A percentile compares a stretch with the other conserved stretches of the same genome.
These are phyloP conservation scores for Geoglossum cookeanum DNA, from an alignment of 2,329 filamentous ascomycete genomes.

Conservation along the genomic window DNA sequence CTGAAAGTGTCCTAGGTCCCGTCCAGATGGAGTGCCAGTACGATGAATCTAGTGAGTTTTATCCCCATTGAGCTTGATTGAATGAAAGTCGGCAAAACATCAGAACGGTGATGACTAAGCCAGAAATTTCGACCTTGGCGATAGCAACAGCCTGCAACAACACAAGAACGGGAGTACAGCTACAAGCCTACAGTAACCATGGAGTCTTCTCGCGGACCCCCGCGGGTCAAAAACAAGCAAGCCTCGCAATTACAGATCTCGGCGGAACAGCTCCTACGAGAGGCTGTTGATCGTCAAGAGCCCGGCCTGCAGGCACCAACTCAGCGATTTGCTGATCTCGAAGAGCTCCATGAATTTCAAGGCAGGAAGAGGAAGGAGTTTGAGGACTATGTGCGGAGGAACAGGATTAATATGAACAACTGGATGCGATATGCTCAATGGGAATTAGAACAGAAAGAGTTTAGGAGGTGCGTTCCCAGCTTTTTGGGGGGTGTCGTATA, in stretches of 20 bases:
- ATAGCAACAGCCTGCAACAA: not conserved
- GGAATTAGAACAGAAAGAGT: slow-evolving; percentile 98
- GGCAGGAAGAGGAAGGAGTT: slow-evolving; percentile 91
- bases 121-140: too few relatives aligned
- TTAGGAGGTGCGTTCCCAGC: slow-evolving; percentile 30
- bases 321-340: slow-evolving; percentile 85
- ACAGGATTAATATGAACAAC: slow-evolving; percentile 91
- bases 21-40: too few relatives aligned
- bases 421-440: slow-evolving; percentile 96
- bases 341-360: slow-evolving; percentile 95
- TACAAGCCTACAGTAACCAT: slow-evolving; percentile 28
- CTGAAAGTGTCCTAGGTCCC: too few relatives aligned
- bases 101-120: too few relatives aligned
- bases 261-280: slow-evolving; percentile 88
- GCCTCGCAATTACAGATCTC: slow-evolving; percentile 61
- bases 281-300: slow-evolving; percentile 94
- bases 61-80: too few relatives aligned
- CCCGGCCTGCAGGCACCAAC: slow-evolving; percentile 72
- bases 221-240: slow-evolving; percentile 97
- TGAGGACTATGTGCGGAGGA: slow-evolving; percentile 92
- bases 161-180: not conserved
- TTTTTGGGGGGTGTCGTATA: not conserved
- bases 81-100: too few relatives aligned
- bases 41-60: too few relatives aligned
- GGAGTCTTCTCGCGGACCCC: slow-evolving; percentile 81